Evolutionary conservation across 164 flowering plant genomes (phyloP).

Genomic region (Euptelea pleiosperma): DNA sequence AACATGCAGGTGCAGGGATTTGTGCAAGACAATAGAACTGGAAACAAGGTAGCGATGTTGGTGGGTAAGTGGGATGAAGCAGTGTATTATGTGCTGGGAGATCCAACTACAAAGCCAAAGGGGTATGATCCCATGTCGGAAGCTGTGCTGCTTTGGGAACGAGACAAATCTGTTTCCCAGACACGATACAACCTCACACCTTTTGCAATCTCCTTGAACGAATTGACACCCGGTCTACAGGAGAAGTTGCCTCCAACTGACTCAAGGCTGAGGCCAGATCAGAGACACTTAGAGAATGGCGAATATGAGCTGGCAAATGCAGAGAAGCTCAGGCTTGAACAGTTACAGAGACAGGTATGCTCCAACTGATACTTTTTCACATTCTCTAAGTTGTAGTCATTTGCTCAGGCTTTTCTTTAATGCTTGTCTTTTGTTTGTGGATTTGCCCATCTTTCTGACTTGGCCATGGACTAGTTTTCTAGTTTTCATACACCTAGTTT

Average conservation of each 20-base stretch:
- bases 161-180: slow-evolving; percentile 64
- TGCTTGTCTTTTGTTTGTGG: background rate
- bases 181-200: slow-evolving; percentile 96
- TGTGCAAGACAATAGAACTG: slow-evolving; percentile 95
- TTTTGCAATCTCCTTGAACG: slow-evolving; percentile 91
- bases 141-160: slow-evolving; percentile 92
- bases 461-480: too few species aligned
- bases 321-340: slow-evolving; percentile 93
- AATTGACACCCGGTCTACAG: slow-evolving; percentile 68
- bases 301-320: slow-evolving; percentile 93
- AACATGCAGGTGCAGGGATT: slow-evolving; percentile 85
- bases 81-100: slow-evolving; percentile 95
- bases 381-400: background rate
- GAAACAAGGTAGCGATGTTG: slow-evolving; percentile 89
- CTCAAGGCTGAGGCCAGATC: slow-evolving; percentile 96
- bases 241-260: slow-evolving; percentile 92
- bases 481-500: background rate
- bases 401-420: background rate
- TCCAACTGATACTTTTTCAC: background rate
- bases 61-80: slow-evolving; percentile 99
- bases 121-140: slow-evolving; percentile 98
- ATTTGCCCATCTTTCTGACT: background rate
- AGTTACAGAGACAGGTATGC: slow-evolving; percentile 83
- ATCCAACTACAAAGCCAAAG: slow-evolving; percentile 86
- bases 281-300: slow-evolving; percentile 87